Evolutionary conservation across 768 basidiomycete species (phyloP), one percentile per base, ranked within the genome.

Genomic region (Tylopilus rubrobrunneus): DNA sequence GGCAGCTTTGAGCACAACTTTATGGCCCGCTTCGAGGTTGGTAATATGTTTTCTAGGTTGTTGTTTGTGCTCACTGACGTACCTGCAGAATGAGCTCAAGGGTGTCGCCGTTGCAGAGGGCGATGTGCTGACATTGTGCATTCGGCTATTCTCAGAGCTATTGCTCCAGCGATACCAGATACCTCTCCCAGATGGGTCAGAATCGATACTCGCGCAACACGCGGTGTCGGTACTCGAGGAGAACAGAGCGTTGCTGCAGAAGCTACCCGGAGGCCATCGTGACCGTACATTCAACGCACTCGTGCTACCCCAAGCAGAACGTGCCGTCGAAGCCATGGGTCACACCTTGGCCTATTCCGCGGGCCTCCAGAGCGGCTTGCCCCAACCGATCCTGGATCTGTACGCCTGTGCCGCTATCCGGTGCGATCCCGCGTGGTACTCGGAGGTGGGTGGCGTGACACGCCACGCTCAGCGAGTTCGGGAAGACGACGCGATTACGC

Each of bases 1-100:
- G 84, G 85, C 3, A 77, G 81, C 0, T 85, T 84, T 51, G 83
- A 81, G 48, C 77, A 80, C 51, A 86, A 86, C 59, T 79, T 81
- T 58, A 77, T 85, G 72, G 76, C 78, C 5, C 72, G 72, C 42
- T 74, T 80, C 29, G 78, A 82, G 72, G 83, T 83, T 51, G 4
- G 69, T 60, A 19, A 56, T 60, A 10, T 27, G 5, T 27, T 25
- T 41, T 12, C n/a, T 28, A 19, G 2, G 6, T 28, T 10, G 2
- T 23, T 2, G 2, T 36, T 12, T 25, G n/a, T 23, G n/a, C 50
- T 51, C 25, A 51, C 25, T 4, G 21, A 12, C 10, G 70, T 74
- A 27, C 8, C 15, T 17, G 9, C 33, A 67, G 74, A 75, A 59
- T 69, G 83, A 72, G 21, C 63, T 63, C 8, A 73, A 73, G 53